phyloP scores from a whole-genome alignment of 2,329 filamentous ascomycete genomes.

The Curvularia verruculosa region DNA sequence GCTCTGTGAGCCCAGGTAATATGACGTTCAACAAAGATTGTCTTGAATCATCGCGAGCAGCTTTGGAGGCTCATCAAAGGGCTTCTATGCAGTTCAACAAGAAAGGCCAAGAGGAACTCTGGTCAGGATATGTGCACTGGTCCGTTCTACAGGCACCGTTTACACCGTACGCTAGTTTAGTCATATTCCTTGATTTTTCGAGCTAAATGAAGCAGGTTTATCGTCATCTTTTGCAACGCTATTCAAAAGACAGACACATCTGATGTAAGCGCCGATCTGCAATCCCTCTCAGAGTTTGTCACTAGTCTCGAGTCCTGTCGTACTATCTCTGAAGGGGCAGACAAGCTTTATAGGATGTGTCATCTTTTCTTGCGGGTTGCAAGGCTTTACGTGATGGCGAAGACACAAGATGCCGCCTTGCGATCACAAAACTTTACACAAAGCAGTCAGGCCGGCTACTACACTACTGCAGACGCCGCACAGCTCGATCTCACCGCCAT shows the following conservation, averaged over 20 bases:
- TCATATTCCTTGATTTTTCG: neutral
- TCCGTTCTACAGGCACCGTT: conserved; percentile 51
- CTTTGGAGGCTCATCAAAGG: conserved; percentile 39
- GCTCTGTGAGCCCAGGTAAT: conserved; percentile 41
- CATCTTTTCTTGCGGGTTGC: conserved; percentile 67
- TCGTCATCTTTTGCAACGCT: conserved; percentile 56
- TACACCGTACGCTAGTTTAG: conserved; percentile 45
- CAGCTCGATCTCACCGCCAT: conserved; percentile 35
- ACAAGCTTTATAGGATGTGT: conserved; percentile 67
- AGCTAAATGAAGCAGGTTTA: conserved; percentile 40
- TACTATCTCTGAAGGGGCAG: conserved; percentile 63
- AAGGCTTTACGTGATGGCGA: conserved; percentile 66
- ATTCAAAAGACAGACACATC: conserved; percentile 59
- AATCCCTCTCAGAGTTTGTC: conserved; percentile 63
- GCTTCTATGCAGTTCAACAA: conserved; percentile 41
- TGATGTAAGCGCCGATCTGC: conserved; percentile 63
- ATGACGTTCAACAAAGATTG: conserved; percentile 41
- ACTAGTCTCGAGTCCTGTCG: conserved; percentile 60
- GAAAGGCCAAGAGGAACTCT: conserved; percentile 41
- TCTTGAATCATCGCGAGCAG: conserved; percentile 40
- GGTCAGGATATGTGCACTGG: conserved; percentile 47
- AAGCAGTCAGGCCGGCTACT: conserved; percentile 18
- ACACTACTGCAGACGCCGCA: conserved; percentile 18
- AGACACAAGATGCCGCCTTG: conserved; percentile 50
- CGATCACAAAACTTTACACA: conserved; percentile 10